A percentile compares a stretch with the other conserved stretches of the same genome.
These are phyloP conservation scores for Ploettnerulaceae sp. DNA, from an alignment of 2,329 filamentous ascomycete species.

Conservation along the genomic window DNA sequence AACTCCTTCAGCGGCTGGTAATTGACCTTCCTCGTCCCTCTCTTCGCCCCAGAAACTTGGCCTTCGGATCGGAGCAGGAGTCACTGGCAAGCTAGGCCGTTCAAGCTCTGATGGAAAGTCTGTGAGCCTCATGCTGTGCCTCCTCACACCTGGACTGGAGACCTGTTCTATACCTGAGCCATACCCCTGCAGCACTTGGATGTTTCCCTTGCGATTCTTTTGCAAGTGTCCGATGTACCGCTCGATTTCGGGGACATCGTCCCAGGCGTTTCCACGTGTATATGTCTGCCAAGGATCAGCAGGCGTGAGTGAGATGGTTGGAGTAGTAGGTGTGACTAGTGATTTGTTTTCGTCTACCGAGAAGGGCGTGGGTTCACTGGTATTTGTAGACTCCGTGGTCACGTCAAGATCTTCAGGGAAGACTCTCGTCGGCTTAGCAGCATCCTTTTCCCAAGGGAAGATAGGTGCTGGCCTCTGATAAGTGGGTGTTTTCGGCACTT, in stretches of 20 bases:
- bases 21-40: conserved; percentile 47
- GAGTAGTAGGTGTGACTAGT: conserved; percentile 43
- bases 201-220: conserved; percentile 49
- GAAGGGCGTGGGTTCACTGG: conserved; percentile 37
- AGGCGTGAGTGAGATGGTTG: conserved; percentile 42
- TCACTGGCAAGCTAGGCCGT: conserved; percentile 83
- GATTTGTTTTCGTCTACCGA: conserved; percentile 36
- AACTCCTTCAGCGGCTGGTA: conserved; percentile 77
- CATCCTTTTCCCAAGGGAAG: conserved; percentile 84
- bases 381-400: conserved; percentile 24
- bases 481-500: conserved; percentile 63
- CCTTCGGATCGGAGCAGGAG: conserved; percentile 73
- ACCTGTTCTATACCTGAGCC: conserved; percentile 30
- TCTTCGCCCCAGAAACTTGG: conserved; percentile 59
- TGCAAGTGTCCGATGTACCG: conserved; percentile 77
- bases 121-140: conserved; percentile 63
- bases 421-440: conserved; percentile 57
- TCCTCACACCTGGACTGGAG: conserved; percentile 29
- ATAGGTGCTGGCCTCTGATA: conserved; percentile 60
- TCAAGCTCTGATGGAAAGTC: conserved; percentile 83
- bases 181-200: conserved; percentile 34
- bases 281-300: conserved; percentile 68
- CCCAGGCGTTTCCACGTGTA: conserved; percentile 83
- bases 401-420: conserved; percentile 53
- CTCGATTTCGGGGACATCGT: conserved; percentile 82